These are phyloP conservation scores for Breviolum minutum DNA, from an alignment of 73 alveolate species.

Conservation along the genomic window DNA sequence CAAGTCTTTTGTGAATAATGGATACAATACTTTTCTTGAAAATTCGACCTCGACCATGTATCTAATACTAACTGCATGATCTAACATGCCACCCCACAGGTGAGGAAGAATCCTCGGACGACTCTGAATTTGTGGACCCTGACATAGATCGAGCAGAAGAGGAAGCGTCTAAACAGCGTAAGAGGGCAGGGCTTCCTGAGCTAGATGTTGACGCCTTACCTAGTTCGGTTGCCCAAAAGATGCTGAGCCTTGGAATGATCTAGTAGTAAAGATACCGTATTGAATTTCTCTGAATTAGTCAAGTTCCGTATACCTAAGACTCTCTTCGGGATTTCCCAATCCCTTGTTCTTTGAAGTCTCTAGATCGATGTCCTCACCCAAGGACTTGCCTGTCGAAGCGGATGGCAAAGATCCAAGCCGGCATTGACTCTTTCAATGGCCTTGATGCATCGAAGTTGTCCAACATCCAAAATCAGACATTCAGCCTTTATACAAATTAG, in stretches of 20 bases:
- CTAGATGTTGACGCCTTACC: background rate
- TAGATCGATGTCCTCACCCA: background rate
- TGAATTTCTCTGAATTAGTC: background rate
- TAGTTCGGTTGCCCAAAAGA: background rate
- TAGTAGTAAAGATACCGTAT: too few relatives aligned
- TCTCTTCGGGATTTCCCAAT: background rate
- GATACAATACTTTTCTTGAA: too few relatives aligned
- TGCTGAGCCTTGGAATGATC: background rate
- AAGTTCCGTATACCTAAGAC: background rate
- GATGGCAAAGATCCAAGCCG: background rate
- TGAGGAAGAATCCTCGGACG: too few relatives aligned
- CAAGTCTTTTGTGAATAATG: too few relatives aligned
- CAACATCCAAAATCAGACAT: background rate
- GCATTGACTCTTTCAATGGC: background rate
- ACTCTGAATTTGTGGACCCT: background rate
- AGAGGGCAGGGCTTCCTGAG: background rate
- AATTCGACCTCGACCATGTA: too few relatives aligned
- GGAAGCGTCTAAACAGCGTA: background rate
- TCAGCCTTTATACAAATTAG: background rate
- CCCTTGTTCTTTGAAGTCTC: background rate
- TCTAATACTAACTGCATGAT: too few relatives aligned
- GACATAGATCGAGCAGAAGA: background rate
- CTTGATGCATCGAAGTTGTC: background rate
- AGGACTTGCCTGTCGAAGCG: background rate
- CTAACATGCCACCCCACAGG: too few relatives aligned